Conservation (phyloP, 306 rosid genomes). For the Ceratonia siliqua region DNA sequence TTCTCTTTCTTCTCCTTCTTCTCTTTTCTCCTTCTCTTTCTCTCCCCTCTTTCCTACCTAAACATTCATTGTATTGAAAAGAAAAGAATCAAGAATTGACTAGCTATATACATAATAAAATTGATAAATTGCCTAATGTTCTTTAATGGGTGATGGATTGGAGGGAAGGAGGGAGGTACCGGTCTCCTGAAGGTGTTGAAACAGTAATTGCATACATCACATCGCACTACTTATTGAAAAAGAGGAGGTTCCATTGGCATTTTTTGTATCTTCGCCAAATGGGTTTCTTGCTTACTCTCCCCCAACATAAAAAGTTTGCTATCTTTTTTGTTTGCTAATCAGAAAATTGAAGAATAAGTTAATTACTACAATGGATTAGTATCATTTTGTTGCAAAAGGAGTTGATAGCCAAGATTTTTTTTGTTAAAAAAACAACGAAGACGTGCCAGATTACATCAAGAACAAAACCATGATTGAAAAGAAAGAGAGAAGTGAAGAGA, state of each 20-base stretch:
- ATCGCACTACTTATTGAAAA: conserved; percentile 87
- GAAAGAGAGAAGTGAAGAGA: not conserved
- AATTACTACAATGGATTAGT: not conserved
- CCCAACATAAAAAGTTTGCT: not conserved
- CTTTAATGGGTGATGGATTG: not conserved
- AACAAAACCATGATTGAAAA: too few species aligned
- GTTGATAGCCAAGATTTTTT: too few species aligned
- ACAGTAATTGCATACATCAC: conserved; percentile 94
- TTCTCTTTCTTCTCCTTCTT: too few species aligned
- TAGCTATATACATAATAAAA: not conserved
- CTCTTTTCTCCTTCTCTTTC: too few species aligned
- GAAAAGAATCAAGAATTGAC: not conserved
- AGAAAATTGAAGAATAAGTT: not conserved
- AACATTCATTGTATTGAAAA: not conserved
- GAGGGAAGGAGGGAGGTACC: conserved; percentile 39
- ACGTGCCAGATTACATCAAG: too few species aligned
- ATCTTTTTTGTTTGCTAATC: conserved; percentile 10
- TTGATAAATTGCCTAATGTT: not conserved
- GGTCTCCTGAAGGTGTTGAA: conserved; percentile 94
- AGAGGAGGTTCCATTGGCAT: conserved; percentile 79
- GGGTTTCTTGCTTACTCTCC: conserved; percentile 13
- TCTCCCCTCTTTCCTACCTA: not conserved
- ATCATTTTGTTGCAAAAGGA: not conserved
- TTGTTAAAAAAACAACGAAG: too few species aligned
- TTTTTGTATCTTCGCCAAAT: conserved; percentile 7